Conservation (phyloP, 208 protist species). For the Wallacemonas sp. region DNA sequence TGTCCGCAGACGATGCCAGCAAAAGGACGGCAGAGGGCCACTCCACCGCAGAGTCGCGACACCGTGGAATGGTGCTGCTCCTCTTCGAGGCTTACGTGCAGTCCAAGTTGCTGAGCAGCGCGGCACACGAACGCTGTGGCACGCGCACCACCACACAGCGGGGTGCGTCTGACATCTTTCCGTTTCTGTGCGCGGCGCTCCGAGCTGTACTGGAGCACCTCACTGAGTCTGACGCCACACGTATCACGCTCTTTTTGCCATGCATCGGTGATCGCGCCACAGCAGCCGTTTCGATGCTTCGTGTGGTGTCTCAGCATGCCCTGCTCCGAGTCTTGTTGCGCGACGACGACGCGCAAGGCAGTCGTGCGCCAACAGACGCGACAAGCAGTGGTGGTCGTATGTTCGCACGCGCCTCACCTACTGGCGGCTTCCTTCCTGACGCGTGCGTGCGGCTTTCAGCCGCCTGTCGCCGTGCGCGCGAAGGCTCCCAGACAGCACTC, state of each 20-base stretch:
- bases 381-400: not conserved
- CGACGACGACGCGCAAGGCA: not conserved
- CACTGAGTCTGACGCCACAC: too few species aligned
- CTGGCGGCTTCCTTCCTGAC: not conserved
- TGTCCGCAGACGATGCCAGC: not conserved
- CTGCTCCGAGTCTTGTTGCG: too few species aligned
- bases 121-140: not conserved
- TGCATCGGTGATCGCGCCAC: too few species aligned
- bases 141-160: not conserved
- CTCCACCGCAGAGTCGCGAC: too few species aligned
- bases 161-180: not conserved
- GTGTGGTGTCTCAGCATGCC: too few species aligned
- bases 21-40: too few species aligned
- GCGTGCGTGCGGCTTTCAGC: not conserved
- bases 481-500: not conserved
- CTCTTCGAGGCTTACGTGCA: constrained; percentile 6
- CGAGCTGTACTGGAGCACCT: too few species aligned
- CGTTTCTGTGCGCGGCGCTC: not conserved
- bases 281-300: too few species aligned
- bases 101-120: not conserved
- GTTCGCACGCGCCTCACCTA: not conserved
- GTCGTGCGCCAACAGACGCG: not conserved
- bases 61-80: not conserved
- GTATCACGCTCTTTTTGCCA: too few species aligned
- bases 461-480: not conserved